Conservation (phyloP, 2,329 filamentous ascomycete genomes). For the Aspergillus flavus region DNA sequence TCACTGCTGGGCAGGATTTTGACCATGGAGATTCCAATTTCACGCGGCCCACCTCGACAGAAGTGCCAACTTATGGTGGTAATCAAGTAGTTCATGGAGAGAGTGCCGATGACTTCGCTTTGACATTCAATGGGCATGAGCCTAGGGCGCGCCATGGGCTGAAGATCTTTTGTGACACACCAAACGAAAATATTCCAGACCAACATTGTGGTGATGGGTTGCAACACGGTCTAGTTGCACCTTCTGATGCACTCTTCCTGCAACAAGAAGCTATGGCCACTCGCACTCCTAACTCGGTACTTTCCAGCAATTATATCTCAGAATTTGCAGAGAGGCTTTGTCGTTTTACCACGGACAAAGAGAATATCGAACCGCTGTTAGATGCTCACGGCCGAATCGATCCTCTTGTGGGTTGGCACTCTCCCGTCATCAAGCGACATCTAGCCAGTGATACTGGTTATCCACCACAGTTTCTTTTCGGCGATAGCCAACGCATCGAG, state of each 20-base stretch:
- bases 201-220: constrained; percentile 9
- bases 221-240: constrained; percentile 17
- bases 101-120: constrained; percentile 37
- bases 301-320: constrained; percentile 15
- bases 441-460: constrained; percentile 23
- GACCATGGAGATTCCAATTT: constrained; percentile 22
- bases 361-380: constrained; percentile 42
- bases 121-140: constrained; percentile 34
- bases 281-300: constrained; percentile 18
- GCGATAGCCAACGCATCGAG: constrained; percentile 22
- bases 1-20: constrained; percentile 14
- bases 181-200: constrained; percentile 15
- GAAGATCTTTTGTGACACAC: constrained; percentile 41
- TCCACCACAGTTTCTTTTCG: constrained; percentile 30
- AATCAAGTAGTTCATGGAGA: constrained; percentile 25
- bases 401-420: constrained; percentile 27
- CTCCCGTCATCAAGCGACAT: constrained; percentile 25
- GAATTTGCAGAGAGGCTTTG: constrained; percentile 14
- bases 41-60: constrained; percentile 23
- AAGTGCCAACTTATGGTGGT: constrained; percentile 21
- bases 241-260: constrained; percentile 27
- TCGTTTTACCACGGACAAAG: constrained; percentile 30
- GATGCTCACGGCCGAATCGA: constrained; percentile 29
- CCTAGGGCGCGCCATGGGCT: constrained; percentile 35
- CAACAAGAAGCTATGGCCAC: constrained; percentile 15